Base-by-base conservation (phyloP, 768 basidiomycete genomes). In the Jaapia argillacea region DNA sequence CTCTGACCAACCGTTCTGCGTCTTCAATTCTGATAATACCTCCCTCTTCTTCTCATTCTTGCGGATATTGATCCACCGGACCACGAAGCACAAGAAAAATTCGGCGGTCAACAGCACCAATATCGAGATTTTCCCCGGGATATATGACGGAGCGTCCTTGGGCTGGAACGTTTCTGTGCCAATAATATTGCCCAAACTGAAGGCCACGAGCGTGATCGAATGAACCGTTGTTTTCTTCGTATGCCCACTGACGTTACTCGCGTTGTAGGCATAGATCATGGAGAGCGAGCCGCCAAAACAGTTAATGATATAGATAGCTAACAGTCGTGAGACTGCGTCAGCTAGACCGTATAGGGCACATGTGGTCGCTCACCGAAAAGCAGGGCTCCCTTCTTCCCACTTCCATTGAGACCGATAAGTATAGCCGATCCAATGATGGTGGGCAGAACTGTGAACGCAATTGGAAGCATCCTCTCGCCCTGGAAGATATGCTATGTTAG, bases 151-250 rank as follows among this genome's bases (percentile, higher is more conserved):
- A 2, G 75, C 77, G 48, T 77, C 77, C 48, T 72, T 68, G 0
- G 79, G 72, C 24, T 72, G 75, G 53, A 84, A 78, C 24, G 79
- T 78, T 53, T 76, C 70, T 0, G 76, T 69, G 4, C 81, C 81
- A 43, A 78, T 65, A 38, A 79, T 76, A 51, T 81, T 81, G n/a
- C 79, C 76, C 16, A 75, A 47, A 38, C 68, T 66, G 52, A 80
- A 79, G 0, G 72, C 58, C 3, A 67, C 65, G 18, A 79, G 57
- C 2, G 75, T 79, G 67, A 79, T 64, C 3, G 76, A 71, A 43
- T 79, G 79, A 49, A 79, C 68, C 1, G 78, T 80, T 46, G 74
- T 72, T 63, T 81, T 83, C 65, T 83, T 81, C 4, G 79, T 81
- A 41, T 79, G 74, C 0, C 77, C 77, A 25, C 70, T 70, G 0